Base-by-base conservation (phyloP, 1,139 yeast species). In the Sugiyamaella japonica region DNA sequence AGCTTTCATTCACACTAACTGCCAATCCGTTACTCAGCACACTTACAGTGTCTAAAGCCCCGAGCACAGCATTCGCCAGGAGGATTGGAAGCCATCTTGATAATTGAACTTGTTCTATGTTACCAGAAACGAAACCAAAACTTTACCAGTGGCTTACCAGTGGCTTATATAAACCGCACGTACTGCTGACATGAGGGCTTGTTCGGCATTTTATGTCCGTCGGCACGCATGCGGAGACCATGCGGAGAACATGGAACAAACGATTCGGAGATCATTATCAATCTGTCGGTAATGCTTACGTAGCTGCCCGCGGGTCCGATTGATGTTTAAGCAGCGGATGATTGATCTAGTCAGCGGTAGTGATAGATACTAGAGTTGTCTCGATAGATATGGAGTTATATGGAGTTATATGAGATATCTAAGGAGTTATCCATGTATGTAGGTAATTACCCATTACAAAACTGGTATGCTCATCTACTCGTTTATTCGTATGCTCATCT, bases 1-100 rank as follows among this genome's bases (percentile, higher is more conserved):
- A 10, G 70, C 90, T 90, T 15, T 59, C 62, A 39, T 84, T 50
- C 9, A 58, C 60, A n/a, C 73, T 72, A 42, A 78, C 67, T 12
- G 82, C 86, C 54, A 20, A 20, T 20, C 25, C 25, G n/a, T n/a
- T n/a, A 7, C 9, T 67, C 76, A 25, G 82, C 53, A 10, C 69
- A 61, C 17, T 72, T 72, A n/a, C 59, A 37, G 56, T 63, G 70
- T 48, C 59, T 56, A 55, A 62, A 60, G 43, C 70, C 71, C 13
- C 54, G 50, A 41, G 63, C 48, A 58, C 73, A 69, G 63, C 73
- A 68, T 41, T 59, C 46, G 38, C 58, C 56, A 38, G 70, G 70
- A 31, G 68, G 64, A 39, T 61, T 58, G 15, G 72, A 67, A 36
- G 72, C 71, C 72, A 69, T 68, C 37, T 23, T 43, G 13, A 25